Evolutionary conservation across 169 alveolate species (phyloP).

Genomic region (Plasmodium chabaudi): DNA sequence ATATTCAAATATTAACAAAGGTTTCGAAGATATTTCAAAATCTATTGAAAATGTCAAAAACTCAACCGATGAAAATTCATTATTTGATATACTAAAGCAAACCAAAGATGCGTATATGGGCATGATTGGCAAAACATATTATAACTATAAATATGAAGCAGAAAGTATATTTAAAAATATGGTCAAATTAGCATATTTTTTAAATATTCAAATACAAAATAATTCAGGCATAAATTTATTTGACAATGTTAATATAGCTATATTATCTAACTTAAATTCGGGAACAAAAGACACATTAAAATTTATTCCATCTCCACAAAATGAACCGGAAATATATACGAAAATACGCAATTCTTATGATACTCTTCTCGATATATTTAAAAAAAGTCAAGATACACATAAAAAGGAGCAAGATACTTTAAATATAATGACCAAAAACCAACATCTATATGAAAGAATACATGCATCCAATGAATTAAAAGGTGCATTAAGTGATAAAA

Average conservation of each 20-base stretch:
- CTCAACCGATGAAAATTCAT: not conserved
- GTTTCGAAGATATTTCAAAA: not conserved
- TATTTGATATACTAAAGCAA: constrained; percentile 6
- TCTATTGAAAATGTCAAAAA: not conserved
- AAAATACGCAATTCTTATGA: not conserved
- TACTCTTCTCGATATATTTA: not conserved
- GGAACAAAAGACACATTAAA: not conserved
- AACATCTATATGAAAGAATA: not conserved
- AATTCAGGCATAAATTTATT: not conserved
- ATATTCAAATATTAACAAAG: not conserved
- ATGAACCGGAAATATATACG: not conserved
- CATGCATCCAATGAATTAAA: constrained; percentile 4
- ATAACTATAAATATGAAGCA: not conserved
- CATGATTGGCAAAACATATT: not conserved
- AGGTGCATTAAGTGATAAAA: not conserved
- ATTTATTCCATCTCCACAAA: not conserved
- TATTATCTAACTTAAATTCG: not conserved
- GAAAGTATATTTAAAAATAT: not conserved
- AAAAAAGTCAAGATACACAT: not conserved
- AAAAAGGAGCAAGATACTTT: not conserved
- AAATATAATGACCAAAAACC: not conserved
- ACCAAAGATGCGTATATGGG: not conserved
- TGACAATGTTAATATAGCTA: not conserved
- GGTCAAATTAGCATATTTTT: not conserved
- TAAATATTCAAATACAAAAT: not conserved